Base-by-base conservation (phyloP, 371 early-diverging fungal genomes). In the Caulochytrium protostelioides region DNA sequence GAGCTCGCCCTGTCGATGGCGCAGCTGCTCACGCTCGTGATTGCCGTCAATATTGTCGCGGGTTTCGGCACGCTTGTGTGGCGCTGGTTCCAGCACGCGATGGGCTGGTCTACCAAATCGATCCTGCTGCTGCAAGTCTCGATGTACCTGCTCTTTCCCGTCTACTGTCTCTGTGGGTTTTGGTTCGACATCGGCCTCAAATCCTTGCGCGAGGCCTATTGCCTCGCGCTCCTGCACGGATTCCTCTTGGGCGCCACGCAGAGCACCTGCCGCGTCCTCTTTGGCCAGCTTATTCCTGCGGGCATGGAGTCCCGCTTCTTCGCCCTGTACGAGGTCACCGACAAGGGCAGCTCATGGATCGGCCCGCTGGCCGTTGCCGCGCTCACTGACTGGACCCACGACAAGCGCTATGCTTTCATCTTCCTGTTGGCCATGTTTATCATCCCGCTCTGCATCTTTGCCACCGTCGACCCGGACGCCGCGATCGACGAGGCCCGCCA, bases 311-410 rank as follows among this genome's bases (percentile, higher is more conserved):
- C 41, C 1, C 35, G 41, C 32, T 51, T 47, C 40, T 47, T 42
- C 33, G 34, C 38, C 3, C 34, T 51, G 19, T 51, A 51, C 38
- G 57, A 62, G 30, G 64, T 74, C 39, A 67, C 71, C 4, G 72
- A 72, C 55, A 65, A 67, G 49, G 71, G 72, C 0, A 55, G 62
- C 4, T 42, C 62, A 14, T 73, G 70, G 70, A 39, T 72, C 30
- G 75, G 75, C 0, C 72, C 72, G 3, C 36, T 72, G 31, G 47
- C 67, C 16, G 61, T 65, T 13, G 75, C 57, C 0, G 55, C 53
- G 6, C 64, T 74, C 22, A 45, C 51, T 12, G 46, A 60, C 22
- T 36, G 42, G 3, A 59, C 63, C 0, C 34, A 37, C 9, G 53
- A 52, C 37, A 33, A 34, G 18, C 34, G 45, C 18, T 30, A 28